These are phyloP conservation scores for Calamus simplicifolius DNA, from an alignment of 176 grass and related monocot species.

Conservation along the genomic window DNA sequence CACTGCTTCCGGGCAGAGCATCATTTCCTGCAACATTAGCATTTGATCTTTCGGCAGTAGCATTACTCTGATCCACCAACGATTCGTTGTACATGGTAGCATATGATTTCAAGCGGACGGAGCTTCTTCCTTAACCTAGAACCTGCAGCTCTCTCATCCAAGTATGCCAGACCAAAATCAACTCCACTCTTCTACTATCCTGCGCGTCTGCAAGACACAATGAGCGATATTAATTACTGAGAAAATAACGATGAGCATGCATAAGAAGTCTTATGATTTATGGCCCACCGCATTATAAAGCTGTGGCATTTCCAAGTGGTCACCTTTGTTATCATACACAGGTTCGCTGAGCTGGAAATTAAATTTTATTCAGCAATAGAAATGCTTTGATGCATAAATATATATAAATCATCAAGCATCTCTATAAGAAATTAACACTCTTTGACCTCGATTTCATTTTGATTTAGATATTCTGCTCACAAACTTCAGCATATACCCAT, in stretches of 20 bases:
- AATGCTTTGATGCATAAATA: slow-evolving; percentile 3
- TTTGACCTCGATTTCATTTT: no score
- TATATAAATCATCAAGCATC: neutral
- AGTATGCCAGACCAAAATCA: slow-evolving; percentile 42
- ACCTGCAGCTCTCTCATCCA: slow-evolving; percentile 43
- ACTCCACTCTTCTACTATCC: slow-evolving; percentile 44
- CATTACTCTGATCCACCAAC: slow-evolving; percentile 28
- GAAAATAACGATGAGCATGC: no score
- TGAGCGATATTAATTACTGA: neutral
- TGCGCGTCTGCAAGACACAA: slow-evolving; percentile 55
- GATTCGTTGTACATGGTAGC: slow-evolving; percentile 28
- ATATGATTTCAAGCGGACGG: slow-evolving; percentile 42
- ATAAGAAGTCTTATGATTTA: neutral
- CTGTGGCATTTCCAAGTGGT: slow-evolving; percentile 31
- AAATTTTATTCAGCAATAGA: neutral
- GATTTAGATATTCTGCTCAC: no score
- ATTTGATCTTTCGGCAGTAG: neutral
- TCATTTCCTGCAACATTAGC: neutral
- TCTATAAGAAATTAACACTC: no score
- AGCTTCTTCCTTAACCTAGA: slow-evolving; percentile 45
- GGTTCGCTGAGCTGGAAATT: slow-evolving; percentile 45
- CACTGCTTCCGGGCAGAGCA: neutral
- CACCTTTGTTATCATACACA: slow-evolving; percentile 25
- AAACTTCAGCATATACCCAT: no score
- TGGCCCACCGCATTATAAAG: slow-evolving; percentile 80